Conservation (phyloP, 2,329 filamentous ascomycete species). For the Fusarium oligoseptatum region DNA sequence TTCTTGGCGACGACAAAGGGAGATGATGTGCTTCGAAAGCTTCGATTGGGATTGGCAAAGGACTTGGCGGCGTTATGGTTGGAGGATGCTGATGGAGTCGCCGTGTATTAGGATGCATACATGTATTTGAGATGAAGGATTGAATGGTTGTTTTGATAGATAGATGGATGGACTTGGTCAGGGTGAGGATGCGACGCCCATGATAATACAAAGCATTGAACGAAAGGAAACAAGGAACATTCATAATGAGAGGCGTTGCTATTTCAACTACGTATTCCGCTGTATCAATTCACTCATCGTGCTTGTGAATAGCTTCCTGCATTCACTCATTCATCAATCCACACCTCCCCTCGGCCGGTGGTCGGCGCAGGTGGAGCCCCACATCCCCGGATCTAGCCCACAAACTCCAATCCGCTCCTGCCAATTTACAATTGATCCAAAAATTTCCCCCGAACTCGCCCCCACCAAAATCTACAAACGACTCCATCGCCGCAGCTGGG, state of each 20-base stretch:
- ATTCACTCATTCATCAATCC: neutral
- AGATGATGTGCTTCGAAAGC: constrained; percentile 76
- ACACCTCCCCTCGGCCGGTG: constrained; percentile 32
- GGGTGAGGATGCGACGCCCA: constrained; percentile 21
- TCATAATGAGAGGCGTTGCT: neutral
- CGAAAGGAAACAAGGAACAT: neutral
- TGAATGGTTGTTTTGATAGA: constrained; percentile 19
- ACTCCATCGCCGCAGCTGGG: constrained; percentile 17
- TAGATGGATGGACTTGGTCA: constrained; percentile 14
- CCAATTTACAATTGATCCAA: constrained; percentile 52
- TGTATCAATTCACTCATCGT: neutral
- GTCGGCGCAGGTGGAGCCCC: constrained; percentile 41
- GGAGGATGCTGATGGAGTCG: constrained; percentile 71
- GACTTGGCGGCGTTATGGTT: constrained; percentile 80
- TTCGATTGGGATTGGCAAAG: constrained; percentile 80
- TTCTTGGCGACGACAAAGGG: constrained; percentile 76
- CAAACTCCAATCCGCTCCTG: constrained; percentile 52
- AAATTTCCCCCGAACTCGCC: constrained; percentile 49
- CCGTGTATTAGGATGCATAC: constrained; percentile 52
- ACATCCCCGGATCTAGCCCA: constrained; percentile 42
- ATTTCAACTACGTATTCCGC: neutral
- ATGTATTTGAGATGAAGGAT: constrained; percentile 32
- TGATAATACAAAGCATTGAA: constrained; percentile 38
- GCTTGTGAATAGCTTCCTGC: neutral
- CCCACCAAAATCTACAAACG: constrained; percentile 40